Evolutionary conservation across 2,329 filamentous ascomycete species (phyloP), one percentile per base, ranked within the genome.

Genomic region (Fusarium dlaminii): DNA sequence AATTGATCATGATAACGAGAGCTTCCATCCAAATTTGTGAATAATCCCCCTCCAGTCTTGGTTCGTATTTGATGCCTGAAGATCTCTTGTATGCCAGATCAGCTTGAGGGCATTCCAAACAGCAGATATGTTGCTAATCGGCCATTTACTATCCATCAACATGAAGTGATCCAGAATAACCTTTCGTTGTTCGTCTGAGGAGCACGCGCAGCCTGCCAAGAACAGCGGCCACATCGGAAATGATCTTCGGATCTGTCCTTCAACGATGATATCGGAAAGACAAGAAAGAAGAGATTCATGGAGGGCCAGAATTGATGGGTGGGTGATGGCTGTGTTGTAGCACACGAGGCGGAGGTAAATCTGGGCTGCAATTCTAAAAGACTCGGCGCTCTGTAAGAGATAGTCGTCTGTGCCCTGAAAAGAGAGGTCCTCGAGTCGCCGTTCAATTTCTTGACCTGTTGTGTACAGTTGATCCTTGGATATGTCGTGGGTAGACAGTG

Each of bases 151-250:
- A 39, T 78, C 74, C 52, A 77, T 61, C 24, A 76, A 32, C 5
- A 66, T 36, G 37, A 77, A 77, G 9, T 74, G 58, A 22, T 72
- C 70, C 37, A 78, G 34, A 30, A 77, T 70, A 7, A 40, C 27
- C 39, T 77, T 77, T 36, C 75, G 75, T 37, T 77, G 74, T 12
- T 74, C 58, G 18, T 77, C 75, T 9, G 65, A 70, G 6, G 72
- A 75, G 30, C 75, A 77, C 24, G 74, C 49, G 9, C 75, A 77
- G n/a, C 75, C 75, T 14, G 75, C 75, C 27, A 77, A 27, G 42
- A 77, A 77, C 3, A 77, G 68, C 1, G 75, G 75, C 75, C 75
- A 77, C 75, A 77, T 77, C 3, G 75, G 75, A 12, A 77, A 77
- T 11, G 70, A 77, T 49, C 75, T 59, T 12, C 75, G 68, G 13